Conservation (phyloP, 208 protist genomes). For the Strigomonas culicis region DNA sequence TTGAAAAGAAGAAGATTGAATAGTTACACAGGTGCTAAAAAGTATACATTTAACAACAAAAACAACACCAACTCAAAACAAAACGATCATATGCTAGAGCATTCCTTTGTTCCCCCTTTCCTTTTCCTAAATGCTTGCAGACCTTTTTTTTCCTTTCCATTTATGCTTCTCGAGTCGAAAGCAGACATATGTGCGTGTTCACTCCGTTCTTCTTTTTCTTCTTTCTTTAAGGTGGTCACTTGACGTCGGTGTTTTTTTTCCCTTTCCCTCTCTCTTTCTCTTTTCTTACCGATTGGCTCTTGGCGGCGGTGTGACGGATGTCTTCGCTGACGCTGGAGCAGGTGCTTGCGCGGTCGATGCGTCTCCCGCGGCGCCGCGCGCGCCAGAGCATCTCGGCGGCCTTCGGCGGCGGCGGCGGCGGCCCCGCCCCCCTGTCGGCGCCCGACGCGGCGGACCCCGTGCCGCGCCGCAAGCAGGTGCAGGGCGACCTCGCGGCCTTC, state of each 20-base stretch:
- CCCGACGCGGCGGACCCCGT: neutral
- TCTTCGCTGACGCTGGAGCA: conserved; percentile 78
- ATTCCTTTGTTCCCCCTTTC: neutral
- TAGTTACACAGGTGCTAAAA: conserved; percentile 1
- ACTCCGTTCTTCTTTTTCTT: neutral
- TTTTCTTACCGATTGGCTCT: neutral
- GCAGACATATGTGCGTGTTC: no score
- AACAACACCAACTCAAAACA: conserved; percentile 5
- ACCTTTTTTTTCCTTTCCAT: conserved; percentile 3
- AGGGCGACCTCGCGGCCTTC: conserved; percentile 22
- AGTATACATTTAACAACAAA: conserved; percentile 10
- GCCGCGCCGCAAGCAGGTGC: neutral
- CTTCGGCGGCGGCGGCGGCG: conserved; percentile 9
- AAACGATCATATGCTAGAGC: neutral
- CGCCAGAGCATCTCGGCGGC: conserved; percentile 20
- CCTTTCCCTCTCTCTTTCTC: neutral
- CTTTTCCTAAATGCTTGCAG: neutral
- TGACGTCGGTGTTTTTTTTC: neutral
- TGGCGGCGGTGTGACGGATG: conserved; percentile 21
- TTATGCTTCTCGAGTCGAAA: neutral
- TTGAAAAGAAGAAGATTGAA: conserved; percentile 5
- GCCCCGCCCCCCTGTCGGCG: neutral
- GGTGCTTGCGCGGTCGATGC: conserved; percentile 84
- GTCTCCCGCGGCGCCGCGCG: conserved; percentile 41
- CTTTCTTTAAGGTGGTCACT: neutral